A percentile compares a stretch with the other conserved stretches of the same genome.
Conservation (phyloP, 2,329 filamentous ascomycete species). For the Aspergillus thermomutatus region DNA sequence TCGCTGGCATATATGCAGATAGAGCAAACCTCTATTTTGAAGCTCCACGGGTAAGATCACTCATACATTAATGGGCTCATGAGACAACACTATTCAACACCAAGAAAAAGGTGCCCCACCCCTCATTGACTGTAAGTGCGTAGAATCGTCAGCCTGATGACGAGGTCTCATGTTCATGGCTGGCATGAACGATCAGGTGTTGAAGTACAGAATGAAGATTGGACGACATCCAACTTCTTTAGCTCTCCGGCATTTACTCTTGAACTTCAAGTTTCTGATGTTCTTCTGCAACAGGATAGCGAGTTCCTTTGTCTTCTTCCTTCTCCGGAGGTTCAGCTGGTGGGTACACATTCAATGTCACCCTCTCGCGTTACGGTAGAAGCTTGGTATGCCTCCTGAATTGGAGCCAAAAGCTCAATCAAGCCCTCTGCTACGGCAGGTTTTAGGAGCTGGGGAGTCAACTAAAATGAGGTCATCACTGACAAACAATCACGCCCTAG, state of each 20-base stretch:
- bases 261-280: neutral
- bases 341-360: constrained; percentile 78
- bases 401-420: constrained; percentile 70
- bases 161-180: neutral
- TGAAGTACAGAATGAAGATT: neutral
- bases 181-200: neutral
- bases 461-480: constrained; percentile 36
- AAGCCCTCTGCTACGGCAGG: constrained; percentile 74
- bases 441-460: constrained; percentile 86
- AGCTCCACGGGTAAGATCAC: neutral
- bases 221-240: neutral
- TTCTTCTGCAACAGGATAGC: constrained; percentile 32
- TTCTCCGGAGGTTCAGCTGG: constrained; percentile 46
- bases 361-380: constrained; percentile 74
- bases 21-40: neutral
- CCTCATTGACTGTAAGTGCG: neutral
- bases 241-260: neutral
- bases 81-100: neutral
- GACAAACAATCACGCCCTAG: neutral
- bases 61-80: neutral
- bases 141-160: neutral
- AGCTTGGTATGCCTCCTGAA: constrained; percentile 68
- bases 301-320: constrained; percentile 72
- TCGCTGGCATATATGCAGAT: neutral
- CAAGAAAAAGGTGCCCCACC: neutral